Conservation (phyloP, 2,329 filamentous ascomycete species). For the Arthrobotrys musiformis region DNA sequence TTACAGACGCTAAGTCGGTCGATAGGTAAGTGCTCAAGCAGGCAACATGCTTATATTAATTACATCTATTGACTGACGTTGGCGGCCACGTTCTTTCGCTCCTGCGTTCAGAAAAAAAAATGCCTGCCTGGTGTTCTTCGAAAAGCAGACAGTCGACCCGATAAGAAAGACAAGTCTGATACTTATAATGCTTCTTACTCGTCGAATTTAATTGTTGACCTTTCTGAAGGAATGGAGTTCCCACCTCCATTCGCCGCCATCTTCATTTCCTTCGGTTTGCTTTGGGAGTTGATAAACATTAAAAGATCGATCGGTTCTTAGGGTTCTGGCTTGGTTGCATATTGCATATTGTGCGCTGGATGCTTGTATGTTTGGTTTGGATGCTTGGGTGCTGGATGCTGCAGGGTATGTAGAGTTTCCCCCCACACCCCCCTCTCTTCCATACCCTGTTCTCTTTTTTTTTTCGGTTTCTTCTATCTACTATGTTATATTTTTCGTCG, state of each 20-base stretch:
- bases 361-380: not conserved
- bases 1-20: not conserved
- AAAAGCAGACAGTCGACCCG: slow-evolving; percentile 30
- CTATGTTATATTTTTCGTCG: too few species aligned
- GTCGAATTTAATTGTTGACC: not conserved
- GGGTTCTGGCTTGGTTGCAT: not conserved
- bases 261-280: slow-evolving; percentile 9
- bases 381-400: not conserved
- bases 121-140: not conserved
- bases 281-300: slow-evolving; percentile 2
- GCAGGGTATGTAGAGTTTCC: not conserved
- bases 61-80: slow-evolving; percentile 17
- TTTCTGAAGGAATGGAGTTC: slow-evolving; percentile 10
- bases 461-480: not conserved
- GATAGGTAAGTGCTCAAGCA: not conserved
- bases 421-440: not conserved
- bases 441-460: not conserved
- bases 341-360: not conserved
- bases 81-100: slow-evolving; percentile 39
- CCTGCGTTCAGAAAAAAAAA: slow-evolving; percentile 42
- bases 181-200: not conserved
- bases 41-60: not conserved
- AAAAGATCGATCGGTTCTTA: not conserved
- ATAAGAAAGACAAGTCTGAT: slow-evolving; percentile 24
- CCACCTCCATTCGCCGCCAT: slow-evolving; percentile 11